Percentiles rank a stretch among this genome's conserved stretches.
These are phyloP conservation scores for Botryotinia calthae DNA, from an alignment of 2,329 filamentous ascomycete genomes.

Conservation along the genomic window DNA sequence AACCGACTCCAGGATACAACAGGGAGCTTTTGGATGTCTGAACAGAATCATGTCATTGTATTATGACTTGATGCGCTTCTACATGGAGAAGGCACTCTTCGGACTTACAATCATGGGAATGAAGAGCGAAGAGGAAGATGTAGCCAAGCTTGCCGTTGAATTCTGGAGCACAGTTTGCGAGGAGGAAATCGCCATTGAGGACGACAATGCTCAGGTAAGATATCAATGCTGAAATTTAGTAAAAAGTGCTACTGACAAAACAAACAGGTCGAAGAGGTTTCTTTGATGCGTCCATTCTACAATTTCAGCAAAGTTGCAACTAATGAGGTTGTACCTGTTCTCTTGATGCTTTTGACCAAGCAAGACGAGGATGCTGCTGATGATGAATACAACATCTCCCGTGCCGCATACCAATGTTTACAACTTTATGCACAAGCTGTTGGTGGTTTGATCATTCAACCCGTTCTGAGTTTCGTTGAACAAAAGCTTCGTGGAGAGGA, in stretches of 20 bases:
- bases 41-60: constrained; percentile 99
- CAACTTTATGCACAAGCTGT: constrained; percentile 95
- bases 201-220: constrained; percentile 80
- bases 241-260: neutral
- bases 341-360: constrained; percentile 85
- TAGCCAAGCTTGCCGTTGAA: constrained; percentile 95
- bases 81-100: constrained; percentile 99
- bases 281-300: constrained; percentile 81
- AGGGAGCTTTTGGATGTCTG: constrained; percentile 92
- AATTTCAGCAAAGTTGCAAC: constrained; percentile 94
- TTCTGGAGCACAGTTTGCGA: constrained; percentile 99
- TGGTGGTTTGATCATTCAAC: constrained; percentile 75
- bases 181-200: constrained; percentile 96
- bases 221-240: constrained; percentile 16
- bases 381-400: constrained; percentile 95
- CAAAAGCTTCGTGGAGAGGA: constrained; percentile 84
- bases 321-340: constrained; percentile 88
- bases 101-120: constrained; percentile 96
- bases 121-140: constrained; percentile 97
- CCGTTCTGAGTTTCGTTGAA: constrained; percentile 90
- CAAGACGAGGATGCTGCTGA: constrained; percentile 97
- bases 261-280: constrained; percentile 33
- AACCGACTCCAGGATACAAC: constrained; percentile 84
- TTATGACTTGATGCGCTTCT: constrained; percentile 99
- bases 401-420: constrained; percentile 93